Evolutionary conservation across 306 rosid genomes (phyloP).

Genomic region (Begonia fuchsioides): DNA sequence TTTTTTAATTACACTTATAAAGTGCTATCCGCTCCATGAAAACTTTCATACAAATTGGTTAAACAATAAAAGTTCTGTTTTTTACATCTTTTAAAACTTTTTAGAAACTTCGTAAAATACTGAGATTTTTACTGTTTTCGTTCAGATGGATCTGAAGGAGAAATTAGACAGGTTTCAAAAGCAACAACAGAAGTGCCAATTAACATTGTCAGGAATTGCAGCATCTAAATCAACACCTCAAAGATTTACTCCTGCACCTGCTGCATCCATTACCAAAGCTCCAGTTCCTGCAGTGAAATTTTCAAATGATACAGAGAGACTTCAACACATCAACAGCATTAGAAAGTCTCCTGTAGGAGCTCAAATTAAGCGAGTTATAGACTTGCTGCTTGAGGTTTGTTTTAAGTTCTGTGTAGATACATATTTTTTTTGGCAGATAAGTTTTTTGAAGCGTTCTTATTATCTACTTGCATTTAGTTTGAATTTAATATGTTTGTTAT

Average conservation of each 20-base stretch:
- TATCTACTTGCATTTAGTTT: background rate
- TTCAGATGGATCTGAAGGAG: conserved; percentile 52
- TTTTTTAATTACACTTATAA: too few relatives aligned
- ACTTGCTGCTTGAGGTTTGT: conserved; percentile 59
- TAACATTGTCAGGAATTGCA: conserved; percentile 56
- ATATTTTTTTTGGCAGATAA: conserved; percentile 4
- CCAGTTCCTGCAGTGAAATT: conserved; percentile 50
- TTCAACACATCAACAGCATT: conserved; percentile 68
- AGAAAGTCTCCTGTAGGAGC: conserved; percentile 76
- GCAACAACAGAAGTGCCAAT: conserved; percentile 58
- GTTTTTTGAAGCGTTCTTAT: background rate
- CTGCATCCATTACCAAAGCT: conserved; percentile 20
- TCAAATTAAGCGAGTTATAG: conserved; percentile 83
- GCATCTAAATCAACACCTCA: conserved; percentile 21
- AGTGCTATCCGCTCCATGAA: too few relatives aligned
- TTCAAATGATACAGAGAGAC: conserved; percentile 86
- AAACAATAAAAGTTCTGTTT: too few relatives aligned
- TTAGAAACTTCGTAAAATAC: too few relatives aligned
- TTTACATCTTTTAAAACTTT: too few relatives aligned
- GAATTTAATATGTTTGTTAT: background rate
- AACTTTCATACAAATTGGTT: too few relatives aligned
- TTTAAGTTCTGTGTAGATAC: background rate
- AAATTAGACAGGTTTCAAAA: conserved; percentile 48
- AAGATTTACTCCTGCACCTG: conserved; percentile 19
- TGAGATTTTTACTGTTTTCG: background rate